Evolutionary conservation across 2,329 filamentous ascomycete species (phyloP), one percentile per base, ranked within the genome.

Genomic region (Ceratocystis harringtonii): DNA sequence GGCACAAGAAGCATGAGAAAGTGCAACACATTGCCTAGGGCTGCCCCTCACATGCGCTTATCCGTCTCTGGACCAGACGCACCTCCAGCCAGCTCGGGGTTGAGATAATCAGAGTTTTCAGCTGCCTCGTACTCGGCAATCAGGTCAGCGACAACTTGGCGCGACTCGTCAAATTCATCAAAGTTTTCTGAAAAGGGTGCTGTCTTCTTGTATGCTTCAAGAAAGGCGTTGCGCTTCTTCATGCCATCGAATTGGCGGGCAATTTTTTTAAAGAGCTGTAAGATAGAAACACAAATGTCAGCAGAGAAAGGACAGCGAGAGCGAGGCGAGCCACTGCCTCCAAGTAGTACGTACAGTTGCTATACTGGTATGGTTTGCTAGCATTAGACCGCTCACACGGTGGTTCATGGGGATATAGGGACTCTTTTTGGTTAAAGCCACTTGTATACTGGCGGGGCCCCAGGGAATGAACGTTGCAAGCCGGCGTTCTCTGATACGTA

Each of bases 391-490:
- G 69, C 90, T 96, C 64, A 99, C 94, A 61, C 94, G 87, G 73
- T 96, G 91, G 70, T 89, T 90, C 78, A 95, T 95, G 65, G 90
- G 88, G 52, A 96, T 88, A 73, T 99, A 97, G 1, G 95, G 95
- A 52, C 92, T 96, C 72, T 95, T 90, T 78, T 96, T 96, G 1
- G 94, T 96, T 68, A 99, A 77, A 2, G 94, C 95, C 12, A 99
- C 94, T 76, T 99, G 94, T 69, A 99, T 99, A 72, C 90, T 95
- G 32, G 94, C 94, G 0, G 94, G 94, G 0, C 94, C 94, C 94
- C 94, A 99, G 8, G 95, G 94, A 69, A 99, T 99, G 73, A 99
- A 99, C 0, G 90, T 95, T 8, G 94, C 95, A 64, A 99, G 82
- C 67, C 90, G 86, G 62, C 94, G 87, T 79, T 99, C 94, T 62